These are phyloP conservation scores for Zygosaccharomyces pseudobailii DNA, from an alignment of 1,139 yeast species.

Conservation along the genomic window DNA sequence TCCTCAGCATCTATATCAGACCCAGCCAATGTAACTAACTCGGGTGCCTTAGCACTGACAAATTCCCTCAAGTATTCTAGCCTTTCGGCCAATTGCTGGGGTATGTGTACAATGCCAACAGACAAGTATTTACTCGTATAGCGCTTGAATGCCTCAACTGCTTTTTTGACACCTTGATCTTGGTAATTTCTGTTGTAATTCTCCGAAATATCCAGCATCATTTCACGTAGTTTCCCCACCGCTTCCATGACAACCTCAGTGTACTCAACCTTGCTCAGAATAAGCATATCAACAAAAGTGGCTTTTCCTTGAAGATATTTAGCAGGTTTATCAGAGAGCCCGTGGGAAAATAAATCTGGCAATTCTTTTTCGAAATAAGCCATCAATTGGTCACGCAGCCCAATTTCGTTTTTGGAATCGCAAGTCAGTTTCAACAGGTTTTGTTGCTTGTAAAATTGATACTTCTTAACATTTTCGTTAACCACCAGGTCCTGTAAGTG, in stretches of 20 bases:
- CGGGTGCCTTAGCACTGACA: constrained; percentile 14
- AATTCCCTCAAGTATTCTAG: constrained; percentile 16
- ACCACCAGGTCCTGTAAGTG: constrained; percentile 38
- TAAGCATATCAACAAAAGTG: constrained; percentile 24
- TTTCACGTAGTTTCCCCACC: constrained; percentile 15
- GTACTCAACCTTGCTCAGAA: constrained; percentile 22
- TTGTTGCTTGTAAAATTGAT: constrained; percentile 12
- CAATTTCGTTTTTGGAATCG: constrained; percentile 22
- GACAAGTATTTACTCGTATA: constrained; percentile 32
- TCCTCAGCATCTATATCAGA: constrained; percentile 11
- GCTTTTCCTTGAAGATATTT: constrained; percentile 28
- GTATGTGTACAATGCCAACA: constrained; percentile 14
- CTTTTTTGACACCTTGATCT: constrained; percentile 78
- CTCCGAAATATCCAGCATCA: constrained; percentile 33
- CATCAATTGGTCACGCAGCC: constrained; percentile 25
- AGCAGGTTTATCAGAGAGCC: constrained; percentile 22
- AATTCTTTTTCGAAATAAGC: constrained; percentile 29
- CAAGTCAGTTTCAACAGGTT: constrained; percentile 16
- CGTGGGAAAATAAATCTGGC: constrained; percentile 26
- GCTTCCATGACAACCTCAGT: constrained; percentile 16
- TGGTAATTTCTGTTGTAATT: constrained; percentile 86
- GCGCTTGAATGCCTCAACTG: constrained; percentile 59
- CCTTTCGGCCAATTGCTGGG: constrained; percentile 16
- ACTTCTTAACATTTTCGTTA: constrained; percentile 26
- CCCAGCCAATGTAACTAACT: constrained; percentile 17